Conservation (phyloP, 768 basidiomycete species). For the Lactifluus subvellereus region DNA sequence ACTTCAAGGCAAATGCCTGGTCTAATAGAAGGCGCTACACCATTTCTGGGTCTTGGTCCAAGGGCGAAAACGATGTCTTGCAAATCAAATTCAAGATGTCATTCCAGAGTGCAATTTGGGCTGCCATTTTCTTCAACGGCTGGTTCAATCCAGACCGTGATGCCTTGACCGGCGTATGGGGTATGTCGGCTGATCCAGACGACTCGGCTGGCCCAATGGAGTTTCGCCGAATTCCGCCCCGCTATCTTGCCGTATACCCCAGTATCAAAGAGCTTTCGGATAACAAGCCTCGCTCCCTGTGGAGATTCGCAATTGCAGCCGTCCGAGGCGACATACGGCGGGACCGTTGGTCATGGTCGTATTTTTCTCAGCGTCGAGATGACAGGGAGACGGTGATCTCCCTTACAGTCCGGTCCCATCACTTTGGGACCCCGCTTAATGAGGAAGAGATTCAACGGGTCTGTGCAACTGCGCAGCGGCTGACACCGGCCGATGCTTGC, state of each 20-base stretch:
- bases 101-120: constrained; percentile 10
- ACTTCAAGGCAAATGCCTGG: constrained; percentile 14
- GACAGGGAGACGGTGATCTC: constrained; percentile 27
- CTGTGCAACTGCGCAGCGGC: constrained; percentile 9
- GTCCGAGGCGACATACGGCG: constrained; percentile 26
- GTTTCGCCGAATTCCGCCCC: constrained; percentile 27
- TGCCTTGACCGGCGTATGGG: constrained; percentile 8
- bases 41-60: constrained; percentile 20
- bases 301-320: constrained; percentile 31
- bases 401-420: constrained; percentile 25
- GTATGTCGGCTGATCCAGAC: neutral
- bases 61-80: constrained; percentile 10
- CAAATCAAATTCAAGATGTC: constrained; percentile 20
- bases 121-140: constrained; percentile 5
- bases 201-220: constrained; percentile 15
- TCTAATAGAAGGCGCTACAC: constrained; percentile 9
- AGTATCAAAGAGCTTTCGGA: constrained; percentile 24
- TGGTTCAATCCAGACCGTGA: constrained; percentile 7
- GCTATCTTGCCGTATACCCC: constrained; percentile 27
- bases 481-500: constrained; percentile 28
- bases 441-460: constrained; percentile 25
- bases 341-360: constrained; percentile 30
- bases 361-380: constrained; percentile 31
- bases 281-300: constrained; percentile 29
- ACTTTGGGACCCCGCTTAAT: constrained; percentile 25